Base-by-base conservation (phyloP, 306 rosid genomes). In the Luffa aegyptiaca region DNA sequence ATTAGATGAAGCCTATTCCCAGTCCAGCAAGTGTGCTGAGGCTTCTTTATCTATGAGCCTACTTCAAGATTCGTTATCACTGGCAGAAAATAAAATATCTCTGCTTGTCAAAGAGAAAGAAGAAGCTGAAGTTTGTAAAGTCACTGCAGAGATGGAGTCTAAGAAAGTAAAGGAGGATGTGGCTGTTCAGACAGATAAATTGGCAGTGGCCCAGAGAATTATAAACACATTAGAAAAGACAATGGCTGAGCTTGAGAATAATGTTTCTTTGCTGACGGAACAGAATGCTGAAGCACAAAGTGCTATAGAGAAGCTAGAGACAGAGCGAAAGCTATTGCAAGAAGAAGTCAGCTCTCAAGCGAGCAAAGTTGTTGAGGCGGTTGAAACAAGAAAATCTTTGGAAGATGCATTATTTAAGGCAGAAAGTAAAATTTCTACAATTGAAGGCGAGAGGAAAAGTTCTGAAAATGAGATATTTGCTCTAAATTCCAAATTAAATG, bases 361-460 rank as follows among this genome's bases (percentile, higher is more conserved):
- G 41, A 82, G 83, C 87, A 83, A 93, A 82, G 83, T 89, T 78
- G 84, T 59, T 81, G 93, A 83, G 81, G 85, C 94, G 52, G 64
- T 61, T 76, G 83, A 81, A 81, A 86, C 86, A 36, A 86, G 82
- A 83, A 88, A 86, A 79, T 85, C 89, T 53, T 82, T 91, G 82
- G 93, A 91, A 86, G 93, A 88, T 83, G 88, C 89, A n/a, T 66
- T 91, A 79, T 64, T 73, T 82, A 88, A 86, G 88, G 98, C 98
- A n/a, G 88, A 84, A 77, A 75, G 84, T 79, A 83, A 85, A 77
- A 68, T 96, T 81, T 90, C 89, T 76, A 77, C 46, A 44, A 88
- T 96, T 64, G 87, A 88, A 83, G 84, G 80, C 42, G 90, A 82
- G 83, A 90, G 90, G 84, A 84, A 83, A 83, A 85, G 59, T 84